Evolutionary conservation across 2,329 filamentous ascomycete genomes (phyloP).

Genomic region (Alternaria sp.): DNA sequence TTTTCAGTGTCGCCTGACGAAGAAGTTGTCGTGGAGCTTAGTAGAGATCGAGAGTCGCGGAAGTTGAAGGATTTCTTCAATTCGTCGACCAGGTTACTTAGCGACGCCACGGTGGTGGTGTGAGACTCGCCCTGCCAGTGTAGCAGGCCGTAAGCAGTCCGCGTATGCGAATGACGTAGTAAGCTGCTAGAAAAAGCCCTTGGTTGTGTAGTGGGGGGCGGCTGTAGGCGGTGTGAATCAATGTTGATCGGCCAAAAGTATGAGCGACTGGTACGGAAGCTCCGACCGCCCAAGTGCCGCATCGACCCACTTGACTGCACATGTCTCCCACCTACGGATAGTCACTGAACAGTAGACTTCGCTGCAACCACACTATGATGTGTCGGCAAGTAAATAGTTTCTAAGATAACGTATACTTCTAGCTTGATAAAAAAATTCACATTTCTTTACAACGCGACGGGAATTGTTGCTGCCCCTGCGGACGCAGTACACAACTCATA

Average conservation of each 20-base stretch:
- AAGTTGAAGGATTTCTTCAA: constrained; percentile 46
- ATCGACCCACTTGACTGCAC: constrained; percentile 2
- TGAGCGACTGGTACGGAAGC: constrained; percentile 20
- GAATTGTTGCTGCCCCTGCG: too few species aligned
- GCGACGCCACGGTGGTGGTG: constrained; percentile 45
- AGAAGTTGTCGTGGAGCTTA: constrained; percentile 29
- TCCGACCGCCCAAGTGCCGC: constrained; percentile 9
- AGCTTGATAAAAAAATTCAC: too few species aligned
- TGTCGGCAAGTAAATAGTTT: too few species aligned
- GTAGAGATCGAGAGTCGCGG: constrained; percentile 39
- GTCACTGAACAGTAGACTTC: too few species aligned
- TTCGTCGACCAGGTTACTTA: constrained; percentile 41
- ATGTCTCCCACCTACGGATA: neutral
- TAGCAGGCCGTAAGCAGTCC: constrained; percentile 20
- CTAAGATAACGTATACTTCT: too few species aligned
- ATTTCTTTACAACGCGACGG: too few species aligned
- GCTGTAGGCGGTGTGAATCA: constrained; percentile 13
- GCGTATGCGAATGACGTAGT: constrained; percentile 24
- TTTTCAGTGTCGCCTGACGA: constrained; percentile 15
- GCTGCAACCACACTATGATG: too few species aligned
- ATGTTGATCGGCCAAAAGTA: constrained; percentile 23
- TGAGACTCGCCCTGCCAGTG: constrained; percentile 17
- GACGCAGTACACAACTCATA: neutral
- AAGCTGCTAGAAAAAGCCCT: constrained; percentile 19
- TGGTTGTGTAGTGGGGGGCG: constrained; percentile 25